These are phyloP conservation scores for Zymoseptoria pseudotritici DNA, from an alignment of 2,329 filamentous ascomycete genomes.

Conservation along the genomic window DNA sequence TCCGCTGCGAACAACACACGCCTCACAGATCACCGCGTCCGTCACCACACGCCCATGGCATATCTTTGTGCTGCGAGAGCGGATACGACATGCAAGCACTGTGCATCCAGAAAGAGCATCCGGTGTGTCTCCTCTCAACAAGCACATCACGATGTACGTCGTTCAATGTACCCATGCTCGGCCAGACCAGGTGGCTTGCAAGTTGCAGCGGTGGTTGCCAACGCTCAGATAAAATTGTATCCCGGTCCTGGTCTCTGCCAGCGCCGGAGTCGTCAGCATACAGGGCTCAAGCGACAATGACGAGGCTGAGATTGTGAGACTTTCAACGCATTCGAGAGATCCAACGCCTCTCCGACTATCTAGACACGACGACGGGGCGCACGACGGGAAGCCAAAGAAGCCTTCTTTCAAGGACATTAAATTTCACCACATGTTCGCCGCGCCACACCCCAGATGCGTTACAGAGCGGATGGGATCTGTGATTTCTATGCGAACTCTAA, in stretches of 20 bases:
- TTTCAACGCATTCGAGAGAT: not conserved
- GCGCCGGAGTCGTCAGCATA: not conserved
- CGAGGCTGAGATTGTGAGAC: too few relatives aligned
- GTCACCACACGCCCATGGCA: not conserved
- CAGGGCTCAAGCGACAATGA: too few relatives aligned
- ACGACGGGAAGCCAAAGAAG: not conserved
- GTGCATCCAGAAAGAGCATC: too few relatives aligned
- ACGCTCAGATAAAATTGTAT: not conserved
- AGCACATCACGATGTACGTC: not conserved
- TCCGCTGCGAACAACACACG: not conserved
- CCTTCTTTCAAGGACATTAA: too few relatives aligned
- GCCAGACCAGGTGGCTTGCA: not conserved
- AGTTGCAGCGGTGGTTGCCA: not conserved
- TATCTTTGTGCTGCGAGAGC: not conserved
- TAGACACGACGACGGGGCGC: not conserved
- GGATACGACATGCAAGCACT: not conserved
- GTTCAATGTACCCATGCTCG: not conserved
- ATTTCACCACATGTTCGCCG: too few relatives aligned
- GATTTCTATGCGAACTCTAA: not conserved
- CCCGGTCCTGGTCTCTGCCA: not conserved
- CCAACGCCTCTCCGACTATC: not conserved
- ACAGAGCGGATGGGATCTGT: not conserved
- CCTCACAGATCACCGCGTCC: not conserved
- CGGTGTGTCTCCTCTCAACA: not conserved
- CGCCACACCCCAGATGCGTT: not conserved